Evolutionary conservation across 2,329 filamentous ascomycete genomes (phyloP), one percentile per base, ranked within the genome.

Genomic region (Esteya vermicola): DNA sequence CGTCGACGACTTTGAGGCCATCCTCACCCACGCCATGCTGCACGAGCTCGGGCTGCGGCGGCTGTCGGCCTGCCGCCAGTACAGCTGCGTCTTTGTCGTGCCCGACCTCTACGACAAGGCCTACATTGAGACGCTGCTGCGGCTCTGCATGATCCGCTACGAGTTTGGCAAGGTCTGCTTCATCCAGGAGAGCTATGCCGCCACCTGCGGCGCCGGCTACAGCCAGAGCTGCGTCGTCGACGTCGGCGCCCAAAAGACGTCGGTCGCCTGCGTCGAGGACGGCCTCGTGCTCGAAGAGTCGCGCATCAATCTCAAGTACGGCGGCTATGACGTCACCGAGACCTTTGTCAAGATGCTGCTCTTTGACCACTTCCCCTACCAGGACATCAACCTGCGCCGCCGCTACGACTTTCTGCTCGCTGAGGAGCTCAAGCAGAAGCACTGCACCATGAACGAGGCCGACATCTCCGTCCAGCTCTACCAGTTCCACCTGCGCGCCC

Each of bases 261-360:
- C 91, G 0, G 82, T 98, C 25, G 89, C 88, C 46, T 98, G 91
- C 50, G 88, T 98, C 10, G 91, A 98, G 52, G 91, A 98, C 57
- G 91, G 91, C 2, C 81, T 98, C 60, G 86, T 85, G 53, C 73
- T 94, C 21, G 91, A 96, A 47, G 89, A 95, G 54, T 98, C 91
- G 14, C 77, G 91, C 14, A 75, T 98, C 55, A 96, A 96, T 56
- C 64, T 98, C 48, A 96, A 98, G 57, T 93, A 81, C 52, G 91
- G 91, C 38, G 91, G 91, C 1, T 78, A 73, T 51, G 91, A 98
- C 57, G 82, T 96, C 28, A 96, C 91, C 0, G 85, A 94, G 51
- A 83, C 85, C 0, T 95, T 98, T 52, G 72, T 94, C 56, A 94
- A 91, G 62, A 96, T 96, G 89, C 86, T 96, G 81, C 74, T 98